Evolutionary conservation across 176 grass and related monocot species (phyloP), one percentile per base, ranked within the genome.

Genomic region (Areca catechu): DNA sequence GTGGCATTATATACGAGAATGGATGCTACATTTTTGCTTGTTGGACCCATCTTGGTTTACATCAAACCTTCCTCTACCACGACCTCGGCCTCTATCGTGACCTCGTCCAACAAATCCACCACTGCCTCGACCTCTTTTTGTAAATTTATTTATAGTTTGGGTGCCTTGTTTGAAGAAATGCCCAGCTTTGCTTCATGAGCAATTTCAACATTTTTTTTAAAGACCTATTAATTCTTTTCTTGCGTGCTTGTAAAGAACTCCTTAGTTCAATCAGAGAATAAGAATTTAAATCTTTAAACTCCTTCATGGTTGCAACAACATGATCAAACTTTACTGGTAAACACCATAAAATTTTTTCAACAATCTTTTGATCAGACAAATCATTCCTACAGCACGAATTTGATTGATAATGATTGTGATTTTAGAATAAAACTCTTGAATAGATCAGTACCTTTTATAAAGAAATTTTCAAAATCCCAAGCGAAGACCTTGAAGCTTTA

Each of bases 261-360:
- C 48, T 64, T 9, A 64, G 25, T 24, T 64, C 50, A 74, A 43
- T 23, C 54, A 74, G 48, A 17, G 59, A 22, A 17, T 51, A 64
- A 9, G 2, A 55, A 15, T 28, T 7, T 7, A 74, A n/a, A 65
- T 74, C 24, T n/a, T 64, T 74, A 5, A 60, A 74, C 15, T 65
- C 50, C 19, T 74, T 50, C 20, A 65, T 65, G 3, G 71, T 27
- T n/a, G 50, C 71, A 15, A 65, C 59, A 48, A 65, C 28, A 57
- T 74, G 60, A 74, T 63, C 71, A 64, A n/a, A n/a, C n/a, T n/a
- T n/a, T n/a, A n/a, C n/a, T n/a, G n/a, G n/a, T n/a, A n/a, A n/a
- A n/a, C n/a, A n/a, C n/a, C n/a, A n/a, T n/a, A n/a, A n/a, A n/a
- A n/a, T n/a, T n/a, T n/a, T n/a, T n/a, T n/a, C n/a, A n/a, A n/a